Percentiles rank a stretch among this genome's conserved stretches.
These are phyloP conservation scores for Pyrrhoderma noxium DNA, from an alignment of 1,284 basidiomycete species.

Conservation along the genomic window DNA sequence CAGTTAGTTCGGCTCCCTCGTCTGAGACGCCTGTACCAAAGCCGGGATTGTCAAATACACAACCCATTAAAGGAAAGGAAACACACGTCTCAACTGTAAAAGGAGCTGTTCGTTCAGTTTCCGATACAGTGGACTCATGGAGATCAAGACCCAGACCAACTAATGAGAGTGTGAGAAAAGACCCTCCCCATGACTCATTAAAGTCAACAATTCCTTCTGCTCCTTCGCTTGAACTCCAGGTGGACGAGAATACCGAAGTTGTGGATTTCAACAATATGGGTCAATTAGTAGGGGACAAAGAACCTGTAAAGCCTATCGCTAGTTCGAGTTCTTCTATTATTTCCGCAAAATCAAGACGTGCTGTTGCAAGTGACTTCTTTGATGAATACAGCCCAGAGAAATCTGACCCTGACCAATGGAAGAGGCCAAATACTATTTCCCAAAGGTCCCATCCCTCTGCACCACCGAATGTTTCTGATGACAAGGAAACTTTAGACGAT, in stretches of 20 bases:
- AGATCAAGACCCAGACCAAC: conserved; percentile 46
- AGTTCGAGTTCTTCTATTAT: not conserved
- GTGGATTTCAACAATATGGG: conserved; percentile 73
- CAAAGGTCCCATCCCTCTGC: not conserved
- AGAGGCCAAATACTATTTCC: not conserved
- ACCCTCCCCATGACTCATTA: conserved; percentile 3
- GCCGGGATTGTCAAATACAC: not conserved
- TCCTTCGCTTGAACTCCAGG: conserved; percentile 22
- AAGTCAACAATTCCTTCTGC: conserved; percentile 5
- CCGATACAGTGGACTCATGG: conserved; percentile 49
- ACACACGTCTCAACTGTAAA: not conserved
- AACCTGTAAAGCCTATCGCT: conserved; percentile 9
- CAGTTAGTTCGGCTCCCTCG: conserved; percentile 3
- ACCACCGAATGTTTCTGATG: not conserved
- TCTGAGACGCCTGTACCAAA: not conserved
- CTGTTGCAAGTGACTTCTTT: conserved; percentile 65
- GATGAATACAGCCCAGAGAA: conserved; percentile 31
- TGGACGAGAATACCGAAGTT: conserved; percentile 60
- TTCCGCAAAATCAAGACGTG: not conserved
- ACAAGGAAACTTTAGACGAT: not conserved
- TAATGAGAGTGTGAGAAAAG: conserved; percentile 22
- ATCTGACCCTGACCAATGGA: conserved; percentile 9
- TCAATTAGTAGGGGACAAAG: conserved; percentile 47
- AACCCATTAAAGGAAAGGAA: not conserved
- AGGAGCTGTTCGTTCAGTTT: conserved; percentile 13